A percentile compares a stretch with the other conserved stretches of the same genome.
Conservation (phyloP, 2,329 filamentous ascomycete genomes). For the Aulographum hederae region DNA sequence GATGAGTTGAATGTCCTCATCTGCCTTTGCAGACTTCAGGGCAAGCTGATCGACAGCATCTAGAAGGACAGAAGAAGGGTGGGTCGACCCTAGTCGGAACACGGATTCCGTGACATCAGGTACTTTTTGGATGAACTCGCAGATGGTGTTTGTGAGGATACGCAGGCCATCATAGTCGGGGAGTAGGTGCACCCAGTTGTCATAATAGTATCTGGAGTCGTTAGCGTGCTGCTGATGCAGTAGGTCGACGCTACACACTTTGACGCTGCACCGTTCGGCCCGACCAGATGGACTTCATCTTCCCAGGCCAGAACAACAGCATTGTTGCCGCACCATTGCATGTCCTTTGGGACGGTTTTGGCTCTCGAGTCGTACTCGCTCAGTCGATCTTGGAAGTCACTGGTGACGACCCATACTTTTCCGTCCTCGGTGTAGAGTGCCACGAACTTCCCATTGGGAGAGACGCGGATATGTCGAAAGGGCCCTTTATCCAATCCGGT, state of each 20-base stretch:
- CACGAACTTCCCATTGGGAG: slow-evolving; percentile 75
- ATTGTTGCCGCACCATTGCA: slow-evolving; percentile 95
- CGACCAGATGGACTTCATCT: slow-evolving; percentile 88
- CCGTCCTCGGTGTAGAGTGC: slow-evolving; percentile 75
- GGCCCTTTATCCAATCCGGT: slow-evolving; percentile 80
- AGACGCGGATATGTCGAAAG: slow-evolving; percentile 78
- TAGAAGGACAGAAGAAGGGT: slow-evolving; percentile 76
- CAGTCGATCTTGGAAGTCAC: slow-evolving; percentile 82
- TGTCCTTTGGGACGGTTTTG: slow-evolving; percentile 65
- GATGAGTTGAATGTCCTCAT: slow-evolving; percentile 94
- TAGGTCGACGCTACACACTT: slow-evolving; percentile 22
- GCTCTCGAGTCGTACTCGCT: slow-evolving; percentile 85
- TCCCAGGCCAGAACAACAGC: slow-evolving; percentile 91
- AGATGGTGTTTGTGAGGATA: slow-evolving; percentile 80
- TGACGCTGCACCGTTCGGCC: slow-evolving; percentile 57
- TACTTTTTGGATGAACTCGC: slow-evolving; percentile 92
- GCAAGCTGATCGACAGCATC: slow-evolving; percentile 87
- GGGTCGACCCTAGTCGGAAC: slow-evolving; percentile 74
- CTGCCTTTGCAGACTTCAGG: slow-evolving; percentile 85
- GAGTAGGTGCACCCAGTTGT: slow-evolving; percentile 74
- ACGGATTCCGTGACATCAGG: slow-evolving; percentile 46
- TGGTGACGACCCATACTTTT: slow-evolving; percentile 80
- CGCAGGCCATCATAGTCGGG: slow-evolving; percentile 82
- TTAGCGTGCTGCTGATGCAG: slow-evolving; percentile 4
- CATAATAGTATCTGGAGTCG: slow-evolving; percentile 60